Evolutionary conservation across 1,284 basidiomycete species (phyloP).

Genomic region (Apiotrichum siamense): DNA sequence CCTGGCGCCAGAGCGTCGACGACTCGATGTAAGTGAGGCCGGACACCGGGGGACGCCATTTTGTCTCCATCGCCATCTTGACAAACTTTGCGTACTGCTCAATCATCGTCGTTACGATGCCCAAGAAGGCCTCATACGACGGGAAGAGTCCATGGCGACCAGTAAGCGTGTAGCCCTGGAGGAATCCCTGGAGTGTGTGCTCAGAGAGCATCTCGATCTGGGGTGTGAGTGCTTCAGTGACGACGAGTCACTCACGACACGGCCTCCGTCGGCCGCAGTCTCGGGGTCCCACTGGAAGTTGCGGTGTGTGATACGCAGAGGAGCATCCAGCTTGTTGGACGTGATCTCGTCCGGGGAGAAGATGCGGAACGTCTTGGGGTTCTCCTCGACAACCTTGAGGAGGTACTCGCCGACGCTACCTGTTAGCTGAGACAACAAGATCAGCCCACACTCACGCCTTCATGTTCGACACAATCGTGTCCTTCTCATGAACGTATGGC

Average conservation of each 20-base stretch:
- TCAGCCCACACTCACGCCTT: constrained; percentile 53
- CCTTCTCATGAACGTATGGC: constrained; percentile 54
- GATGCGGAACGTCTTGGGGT: constrained; percentile 67
- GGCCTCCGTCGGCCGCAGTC: constrained; percentile 28
- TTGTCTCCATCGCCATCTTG: constrained; percentile 71
- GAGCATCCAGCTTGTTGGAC: constrained; percentile 76
- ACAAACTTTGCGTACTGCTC: constrained; percentile 75
- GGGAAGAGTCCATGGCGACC: constrained; percentile 77
- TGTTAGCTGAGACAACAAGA: not conserved
- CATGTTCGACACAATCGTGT: constrained; percentile 65
- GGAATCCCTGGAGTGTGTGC: constrained; percentile 80
- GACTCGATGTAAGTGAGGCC: constrained; percentile 10
- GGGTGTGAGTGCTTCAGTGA: too few relatives aligned
- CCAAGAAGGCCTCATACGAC: constrained; percentile 65
- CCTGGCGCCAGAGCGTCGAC: constrained; percentile 60
- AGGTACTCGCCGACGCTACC: constrained; percentile 15
- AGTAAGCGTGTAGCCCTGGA: constrained; percentile 68
- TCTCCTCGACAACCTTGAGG: constrained; percentile 56
- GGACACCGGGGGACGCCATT: constrained; percentile 60
- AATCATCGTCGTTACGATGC: constrained; percentile 50
- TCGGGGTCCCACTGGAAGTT: constrained; percentile 20
- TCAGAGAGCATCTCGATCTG: constrained; percentile 81
- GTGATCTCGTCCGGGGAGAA: constrained; percentile 83
- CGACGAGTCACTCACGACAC: too few relatives aligned
- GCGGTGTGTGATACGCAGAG: constrained; percentile 60